phyloP scores from a whole-genome alignment of 2,329 filamentous ascomycete species.

The Exophiala sideris region DNA sequence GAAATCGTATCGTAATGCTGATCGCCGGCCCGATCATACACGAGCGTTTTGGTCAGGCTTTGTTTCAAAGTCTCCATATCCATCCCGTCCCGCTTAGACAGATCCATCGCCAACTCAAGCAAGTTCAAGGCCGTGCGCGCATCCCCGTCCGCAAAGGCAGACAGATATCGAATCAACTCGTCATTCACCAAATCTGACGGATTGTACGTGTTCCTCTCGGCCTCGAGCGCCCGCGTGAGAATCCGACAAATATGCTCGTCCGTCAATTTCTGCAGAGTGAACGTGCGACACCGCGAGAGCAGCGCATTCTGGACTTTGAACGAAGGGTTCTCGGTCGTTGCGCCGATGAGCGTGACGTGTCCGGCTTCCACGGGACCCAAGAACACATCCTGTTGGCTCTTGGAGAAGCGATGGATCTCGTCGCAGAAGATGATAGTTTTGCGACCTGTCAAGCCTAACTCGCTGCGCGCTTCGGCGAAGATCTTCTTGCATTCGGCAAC shows the following conservation, averaged over 20 bases:
- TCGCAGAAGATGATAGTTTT: slow-evolving; percentile 98
- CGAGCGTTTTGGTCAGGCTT: slow-evolving; percentile 82
- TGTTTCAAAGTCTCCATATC: slow-evolving; percentile 76
- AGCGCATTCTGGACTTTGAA: slow-evolving; percentile 89
- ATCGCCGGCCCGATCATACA: slow-evolving; percentile 92
- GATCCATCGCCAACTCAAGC: slow-evolving; percentile 78
- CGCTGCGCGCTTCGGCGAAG: slow-evolving; percentile 78
- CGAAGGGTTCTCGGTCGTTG: slow-evolving; percentile 94
- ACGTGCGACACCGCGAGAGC: slow-evolving; percentile 84
- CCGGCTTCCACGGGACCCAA: slow-evolving; percentile 88
- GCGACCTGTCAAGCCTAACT: slow-evolving; percentile 74
- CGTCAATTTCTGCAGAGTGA: slow-evolving; percentile 74
- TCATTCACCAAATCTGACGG: slow-evolving; percentile 63
- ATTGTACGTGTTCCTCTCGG: slow-evolving; percentile 41
- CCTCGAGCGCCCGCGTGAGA: slow-evolving; percentile 67
- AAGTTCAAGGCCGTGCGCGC: slow-evolving; percentile 90
- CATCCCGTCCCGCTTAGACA: slow-evolving; percentile 58
- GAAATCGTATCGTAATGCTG: slow-evolving; percentile 98
- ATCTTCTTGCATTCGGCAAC: slow-evolving; percentile 90
- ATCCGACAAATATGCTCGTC: slow-evolving; percentile 71
- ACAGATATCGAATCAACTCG: slow-evolving; percentile 75
- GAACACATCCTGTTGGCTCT: slow-evolving; percentile 92
- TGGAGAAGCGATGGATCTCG: slow-evolving; percentile 89
- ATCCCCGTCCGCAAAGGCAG: slow-evolving; percentile 85
- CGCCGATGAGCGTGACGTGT: slow-evolving; percentile 85